Evolutionary conservation across 768 basidiomycete genomes (phyloP).

Genomic region (Rhodosporidiobolus sp.): DNA sequence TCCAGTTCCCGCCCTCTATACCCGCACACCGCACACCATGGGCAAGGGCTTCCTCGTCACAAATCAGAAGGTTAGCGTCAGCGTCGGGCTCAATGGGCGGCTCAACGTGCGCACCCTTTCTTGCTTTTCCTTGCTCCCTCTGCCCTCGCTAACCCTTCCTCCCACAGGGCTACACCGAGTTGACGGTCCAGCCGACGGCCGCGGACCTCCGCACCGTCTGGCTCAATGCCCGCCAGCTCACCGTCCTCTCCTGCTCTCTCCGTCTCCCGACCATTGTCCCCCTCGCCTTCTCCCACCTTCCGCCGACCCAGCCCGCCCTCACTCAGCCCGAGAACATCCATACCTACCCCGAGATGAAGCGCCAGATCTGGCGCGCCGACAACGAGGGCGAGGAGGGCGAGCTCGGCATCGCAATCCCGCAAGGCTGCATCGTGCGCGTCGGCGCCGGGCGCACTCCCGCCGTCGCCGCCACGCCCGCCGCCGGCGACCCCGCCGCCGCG

Average conservation of each 20-base stretch:
- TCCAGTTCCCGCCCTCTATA: background rate
- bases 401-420: conserved; percentile 78
- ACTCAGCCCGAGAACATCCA: conserved; percentile 68
- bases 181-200: conserved; percentile 78
- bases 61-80: conserved; percentile 87
- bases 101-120: conserved; percentile 75
- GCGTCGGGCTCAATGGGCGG: conserved; percentile 84
- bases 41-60: conserved; percentile 41
- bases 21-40: conserved; percentile 21
- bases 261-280: conserved; percentile 56
- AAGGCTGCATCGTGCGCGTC: conserved; percentile 41
- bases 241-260: conserved; percentile 29
- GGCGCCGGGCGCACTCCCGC: conserved; percentile 8
- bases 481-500: background rate
- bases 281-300: conserved; percentile 73
- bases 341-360: conserved; percentile 86
- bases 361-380: conserved; percentile 82
- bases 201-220: conserved; percentile 76
- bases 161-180: conserved; percentile 82
- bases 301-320: conserved; percentile 63
- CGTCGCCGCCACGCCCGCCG: conserved; percentile 39
- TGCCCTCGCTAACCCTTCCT: background rate
- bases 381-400: conserved; percentile 93
- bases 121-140: background rate
- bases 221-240: conserved; percentile 73